A percentile compares a stretch with the other conserved stretches of the same genome.
Conservation (phyloP, 2,329 filamentous ascomycete species). For the Xylaria sp. region DNA sequence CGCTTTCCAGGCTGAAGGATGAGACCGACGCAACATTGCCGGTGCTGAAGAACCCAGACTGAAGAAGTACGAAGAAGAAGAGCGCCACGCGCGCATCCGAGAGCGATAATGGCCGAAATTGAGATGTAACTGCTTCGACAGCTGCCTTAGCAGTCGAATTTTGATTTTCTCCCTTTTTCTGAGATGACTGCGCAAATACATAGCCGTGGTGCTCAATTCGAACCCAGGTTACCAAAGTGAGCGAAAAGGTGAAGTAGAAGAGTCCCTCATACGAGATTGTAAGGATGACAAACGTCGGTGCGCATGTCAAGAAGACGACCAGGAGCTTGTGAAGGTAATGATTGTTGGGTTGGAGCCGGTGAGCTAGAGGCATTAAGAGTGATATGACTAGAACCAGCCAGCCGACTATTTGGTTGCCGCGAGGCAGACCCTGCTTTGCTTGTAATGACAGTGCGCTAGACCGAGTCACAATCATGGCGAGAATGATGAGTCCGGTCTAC, state of each 20-base stretch:
- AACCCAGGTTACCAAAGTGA: constrained; percentile 87
- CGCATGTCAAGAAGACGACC: constrained; percentile 90
- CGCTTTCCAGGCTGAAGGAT: constrained; percentile 91
- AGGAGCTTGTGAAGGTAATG: constrained; percentile 91
- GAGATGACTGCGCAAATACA: constrained; percentile 50
- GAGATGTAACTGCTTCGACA: constrained; percentile 37
- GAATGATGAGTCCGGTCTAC: constrained; percentile 77
- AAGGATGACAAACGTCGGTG: constrained; percentile 92
- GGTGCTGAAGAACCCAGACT: constrained; percentile 96
- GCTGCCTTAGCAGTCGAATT: constrained; percentile 37
- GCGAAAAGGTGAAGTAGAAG: constrained; percentile 91
- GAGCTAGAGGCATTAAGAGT: constrained; percentile 80
- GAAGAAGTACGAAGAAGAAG: constrained; percentile 94
- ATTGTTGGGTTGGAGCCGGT: constrained; percentile 80
- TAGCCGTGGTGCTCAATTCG: constrained; percentile 86
- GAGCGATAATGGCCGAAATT: constrained; percentile 75
- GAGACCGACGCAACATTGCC: constrained; percentile 96
- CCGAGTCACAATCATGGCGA: constrained; percentile 86
- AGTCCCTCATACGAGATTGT: constrained; percentile 97
- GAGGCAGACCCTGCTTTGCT: constrained; percentile 83
- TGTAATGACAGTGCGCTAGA: constrained; percentile 88
- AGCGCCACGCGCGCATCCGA: constrained; percentile 88
- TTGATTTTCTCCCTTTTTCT: constrained; percentile 34
- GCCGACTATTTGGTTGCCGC: constrained; percentile 87
- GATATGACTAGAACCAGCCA: constrained; percentile 85